Evolutionary conservation across 768 basidiomycete species (phyloP).

Genomic region (Amanita phalloides): DNA sequence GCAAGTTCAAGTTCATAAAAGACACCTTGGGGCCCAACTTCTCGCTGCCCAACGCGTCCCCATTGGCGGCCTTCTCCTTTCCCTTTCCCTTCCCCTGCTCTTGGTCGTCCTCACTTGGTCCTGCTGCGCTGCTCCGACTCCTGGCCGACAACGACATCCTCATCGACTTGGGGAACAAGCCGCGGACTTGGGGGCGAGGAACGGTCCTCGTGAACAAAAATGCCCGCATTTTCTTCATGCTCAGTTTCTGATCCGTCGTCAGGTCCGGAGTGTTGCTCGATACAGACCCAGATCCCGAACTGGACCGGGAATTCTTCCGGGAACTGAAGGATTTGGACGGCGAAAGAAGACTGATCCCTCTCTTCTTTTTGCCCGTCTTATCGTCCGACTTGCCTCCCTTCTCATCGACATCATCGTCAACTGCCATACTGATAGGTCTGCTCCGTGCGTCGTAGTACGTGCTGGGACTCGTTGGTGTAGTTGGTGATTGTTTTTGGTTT

Average conservation of each 20-base stretch:
- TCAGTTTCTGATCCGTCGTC: constrained; percentile 2
- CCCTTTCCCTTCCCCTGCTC: constrained; percentile 1
- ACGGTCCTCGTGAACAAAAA: constrained; percentile 6
- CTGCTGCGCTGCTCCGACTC: neutral
- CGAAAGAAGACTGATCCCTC: neutral
- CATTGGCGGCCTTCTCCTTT: neutral
- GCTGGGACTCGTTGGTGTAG: constrained; percentile 2
- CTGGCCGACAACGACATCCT: constrained; percentile 1
- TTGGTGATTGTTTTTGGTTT: neutral
- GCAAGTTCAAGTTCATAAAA: neutral
- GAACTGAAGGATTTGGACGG: neutral
- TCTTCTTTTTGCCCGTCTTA: neutral
- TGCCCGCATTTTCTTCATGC: constrained; percentile 4
- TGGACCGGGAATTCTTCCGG: neutral
- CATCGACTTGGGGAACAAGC: neutral
- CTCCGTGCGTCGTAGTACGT: constrained; percentile 4
- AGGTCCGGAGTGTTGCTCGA: neutral
- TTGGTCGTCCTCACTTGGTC: neutral
- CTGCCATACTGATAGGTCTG: neutral
- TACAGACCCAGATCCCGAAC: neutral
- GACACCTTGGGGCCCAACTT: neutral
- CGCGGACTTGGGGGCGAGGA: constrained; percentile 1
- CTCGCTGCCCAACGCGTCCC: neutral
- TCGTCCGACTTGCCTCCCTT: neutral
- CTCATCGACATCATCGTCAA: neutral